Evolutionary conservation across 148 eudicot species (phyloP).

Genomic region (Drosera capensis): DNA sequence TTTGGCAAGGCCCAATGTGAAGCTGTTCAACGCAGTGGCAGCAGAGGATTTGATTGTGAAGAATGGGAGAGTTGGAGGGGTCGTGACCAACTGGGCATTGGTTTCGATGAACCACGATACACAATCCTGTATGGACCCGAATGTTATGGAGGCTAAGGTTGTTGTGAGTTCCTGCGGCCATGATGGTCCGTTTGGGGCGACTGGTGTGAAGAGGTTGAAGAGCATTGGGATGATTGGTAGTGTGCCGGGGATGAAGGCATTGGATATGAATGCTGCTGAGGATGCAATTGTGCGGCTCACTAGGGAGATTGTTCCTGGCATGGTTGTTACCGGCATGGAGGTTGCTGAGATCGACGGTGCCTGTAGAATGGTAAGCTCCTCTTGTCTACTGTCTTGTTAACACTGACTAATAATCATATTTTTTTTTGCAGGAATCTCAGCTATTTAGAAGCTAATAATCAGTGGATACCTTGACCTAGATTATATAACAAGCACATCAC

Average conservation of each 20-base stretch:
- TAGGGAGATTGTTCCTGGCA: constrained; percentile 85
- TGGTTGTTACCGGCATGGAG: constrained; percentile 97
- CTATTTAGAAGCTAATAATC: neutral
- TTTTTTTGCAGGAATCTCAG: neutral
- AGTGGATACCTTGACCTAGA: neutral
- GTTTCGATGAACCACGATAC: constrained; percentile 94
- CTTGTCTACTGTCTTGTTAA: neutral
- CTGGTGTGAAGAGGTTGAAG: constrained; percentile 80
- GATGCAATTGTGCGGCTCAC: constrained; percentile 82
- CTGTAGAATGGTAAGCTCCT: constrained; percentile 63
- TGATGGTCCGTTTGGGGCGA: constrained; percentile 94
- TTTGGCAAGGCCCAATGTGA: constrained; percentile 75
- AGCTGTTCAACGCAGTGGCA: constrained; percentile 86
- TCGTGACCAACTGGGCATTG: constrained; percentile 91
- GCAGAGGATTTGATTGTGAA: constrained; percentile 89
- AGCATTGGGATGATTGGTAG: constrained; percentile 66
- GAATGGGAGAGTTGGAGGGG: constrained; percentile 58
- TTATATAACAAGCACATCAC: no score
- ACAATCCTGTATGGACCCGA: constrained; percentile 96
- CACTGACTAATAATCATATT: no score
- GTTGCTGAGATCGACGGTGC: constrained; percentile 97
- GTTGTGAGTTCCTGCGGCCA: constrained; percentile 96
- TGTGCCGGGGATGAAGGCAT: constrained; percentile 94
- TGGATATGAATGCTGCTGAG: constrained; percentile 90
- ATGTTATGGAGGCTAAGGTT: constrained; percentile 86